Evolutionary conservation across 768 basidiomycete genomes (phyloP), one percentile per base, ranked within the genome.

Genomic region (Leccinum broughii): DNA sequence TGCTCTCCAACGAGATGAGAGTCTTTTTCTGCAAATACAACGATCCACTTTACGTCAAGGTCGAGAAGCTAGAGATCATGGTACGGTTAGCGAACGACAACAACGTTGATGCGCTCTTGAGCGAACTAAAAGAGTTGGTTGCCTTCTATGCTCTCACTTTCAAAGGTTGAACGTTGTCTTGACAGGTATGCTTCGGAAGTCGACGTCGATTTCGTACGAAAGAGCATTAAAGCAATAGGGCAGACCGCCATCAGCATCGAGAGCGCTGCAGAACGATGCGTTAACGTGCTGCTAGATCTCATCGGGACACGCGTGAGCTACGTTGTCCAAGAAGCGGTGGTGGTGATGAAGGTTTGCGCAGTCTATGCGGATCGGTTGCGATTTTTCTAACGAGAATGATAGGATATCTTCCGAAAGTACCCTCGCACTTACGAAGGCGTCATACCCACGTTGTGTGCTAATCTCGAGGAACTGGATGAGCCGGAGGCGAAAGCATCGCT

Each of bases 11-110:
- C 75, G 96, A 99, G 75, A 95, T 99, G 93, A 85, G 95, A 50
- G 97, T 99, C 20, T 99, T 99, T 75, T 99, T 98, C 81, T 98
- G 96, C 86, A 99, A 99, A 75, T 98, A 99, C 77, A 98, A 98
- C 70, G 96, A 99, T 70, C 96, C 96, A 6, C 78, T 96, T n/a
- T 99, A 98, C 69, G 95, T 98, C 73, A 99, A 99, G 75, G 85
- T 98, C 55, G 97, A 98, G 75, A 98, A 99, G 76, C 77, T 99
- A 65, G 97, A 98, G 67, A 97, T 98, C 71, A 99, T 99, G 97
- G 92, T 98, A 54, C 83, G 93, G 57, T 78, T 99, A 58, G 95
- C 93, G 13, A 83, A 81, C 22, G 96, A 98, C 62, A 87, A 84
- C 74, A 99, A 98, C 66, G 92, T 96, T 1, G 95, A 98, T 76